Conservation (phyloP, 2,329 filamentous ascomycete genomes). For the Cytospora leucostoma region DNA sequence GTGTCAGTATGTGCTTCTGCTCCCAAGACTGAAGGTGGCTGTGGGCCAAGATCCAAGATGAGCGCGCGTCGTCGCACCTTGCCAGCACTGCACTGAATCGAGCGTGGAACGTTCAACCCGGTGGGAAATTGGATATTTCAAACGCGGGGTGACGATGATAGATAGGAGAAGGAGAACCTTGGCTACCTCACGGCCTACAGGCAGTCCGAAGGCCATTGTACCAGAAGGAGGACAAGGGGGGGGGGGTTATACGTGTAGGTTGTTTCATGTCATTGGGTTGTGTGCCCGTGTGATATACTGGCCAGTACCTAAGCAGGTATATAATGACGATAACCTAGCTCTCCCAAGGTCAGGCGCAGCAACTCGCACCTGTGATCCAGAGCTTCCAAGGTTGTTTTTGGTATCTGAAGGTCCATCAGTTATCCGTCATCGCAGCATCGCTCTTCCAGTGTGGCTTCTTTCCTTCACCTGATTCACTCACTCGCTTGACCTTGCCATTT, state of each 20-base stretch:
- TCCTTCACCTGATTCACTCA: too few species aligned
- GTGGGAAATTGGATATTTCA: conserved; percentile 2
- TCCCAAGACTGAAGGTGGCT: neutral
- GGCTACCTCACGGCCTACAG: neutral
- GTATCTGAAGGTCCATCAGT: neutral
- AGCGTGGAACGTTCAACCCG: neutral
- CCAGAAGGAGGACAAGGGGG: neutral
- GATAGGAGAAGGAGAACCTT: neutral
- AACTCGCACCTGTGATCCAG: neutral
- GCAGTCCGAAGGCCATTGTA: neutral
- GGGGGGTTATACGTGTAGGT: neutral
- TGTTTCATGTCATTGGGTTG: neutral
- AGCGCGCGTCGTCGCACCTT: neutral
- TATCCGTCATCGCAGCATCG: neutral
- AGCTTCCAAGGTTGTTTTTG: neutral
- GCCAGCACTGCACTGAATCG: neutral
- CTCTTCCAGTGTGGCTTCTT: neutral
- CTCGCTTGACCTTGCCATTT: neutral
- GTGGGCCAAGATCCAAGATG: conserved; percentile 3
- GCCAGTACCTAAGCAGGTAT: neutral
- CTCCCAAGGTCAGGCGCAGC: neutral
- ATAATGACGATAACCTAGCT: neutral
- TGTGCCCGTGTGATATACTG: neutral
- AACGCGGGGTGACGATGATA: neutral
- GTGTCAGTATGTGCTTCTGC: neutral